Evolutionary conservation across 768 basidiomycete genomes (phyloP).

Genomic region (Mycena olivaceomarginata): DNA sequence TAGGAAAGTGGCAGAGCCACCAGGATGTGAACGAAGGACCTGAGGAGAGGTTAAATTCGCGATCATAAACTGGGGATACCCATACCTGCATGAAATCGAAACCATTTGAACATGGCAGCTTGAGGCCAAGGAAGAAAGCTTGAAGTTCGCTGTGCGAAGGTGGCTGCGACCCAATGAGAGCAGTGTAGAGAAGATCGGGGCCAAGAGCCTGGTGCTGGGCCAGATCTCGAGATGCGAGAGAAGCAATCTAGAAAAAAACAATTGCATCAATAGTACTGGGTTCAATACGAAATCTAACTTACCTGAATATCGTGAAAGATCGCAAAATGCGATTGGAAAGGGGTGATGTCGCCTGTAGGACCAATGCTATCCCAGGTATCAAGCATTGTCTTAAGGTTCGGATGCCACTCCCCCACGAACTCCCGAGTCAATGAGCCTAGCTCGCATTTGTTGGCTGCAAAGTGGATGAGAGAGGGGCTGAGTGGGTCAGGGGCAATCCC

Average conservation of each 20-base stretch:
- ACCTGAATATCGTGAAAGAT: constrained; percentile 17
- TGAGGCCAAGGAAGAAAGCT: too few relatives aligned
- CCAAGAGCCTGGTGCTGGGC: too few relatives aligned
- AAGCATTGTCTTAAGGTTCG: constrained; percentile 5
- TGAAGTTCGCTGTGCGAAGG: too few relatives aligned
- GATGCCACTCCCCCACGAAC: constrained; percentile 36
- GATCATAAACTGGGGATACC: neutral
- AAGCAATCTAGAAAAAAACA: neutral
- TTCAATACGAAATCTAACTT: neutral
- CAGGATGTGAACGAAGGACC: constrained; percentile 6
- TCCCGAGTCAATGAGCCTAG: constrained; percentile 3
- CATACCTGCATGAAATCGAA: neutral
- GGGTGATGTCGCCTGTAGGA: neutral
- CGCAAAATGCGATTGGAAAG: neutral
- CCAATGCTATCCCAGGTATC: neutral
- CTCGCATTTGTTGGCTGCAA: constrained; percentile 26
- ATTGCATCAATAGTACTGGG: too few relatives aligned
- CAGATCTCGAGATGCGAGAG: too few relatives aligned
- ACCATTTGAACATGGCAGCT: too few relatives aligned
- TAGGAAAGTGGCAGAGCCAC: constrained; percentile 12
- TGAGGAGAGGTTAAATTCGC: neutral
- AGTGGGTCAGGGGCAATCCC: constrained; percentile 28
- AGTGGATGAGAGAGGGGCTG: constrained; percentile 36
- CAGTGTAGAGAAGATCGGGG: too few relatives aligned
- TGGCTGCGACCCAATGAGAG: too few relatives aligned